Base-by-base conservation (phyloP, 2,329 filamentous ascomycete genomes). In the Neurospora sp. region DNA sequence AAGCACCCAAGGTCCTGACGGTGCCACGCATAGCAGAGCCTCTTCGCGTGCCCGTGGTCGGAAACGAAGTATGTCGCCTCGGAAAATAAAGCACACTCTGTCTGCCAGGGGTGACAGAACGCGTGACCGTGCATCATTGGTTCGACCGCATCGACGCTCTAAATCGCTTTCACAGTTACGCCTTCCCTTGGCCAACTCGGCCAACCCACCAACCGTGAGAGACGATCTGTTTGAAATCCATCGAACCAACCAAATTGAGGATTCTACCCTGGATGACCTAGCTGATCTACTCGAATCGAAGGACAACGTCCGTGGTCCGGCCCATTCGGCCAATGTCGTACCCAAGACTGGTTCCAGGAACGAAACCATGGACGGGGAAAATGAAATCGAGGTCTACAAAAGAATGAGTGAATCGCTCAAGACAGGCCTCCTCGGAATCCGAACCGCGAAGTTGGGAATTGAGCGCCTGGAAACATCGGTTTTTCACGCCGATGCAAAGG, bases 261-360 rank as follows among this genome's bases (percentile, higher is more conserved):
- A 88, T 74, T 87, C 85, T 1, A 88, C 86, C 0, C 77, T 88
- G n/a, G 86, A 88, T 66, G 85, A 88, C 71, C 79, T 88, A 38
- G 85, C 85, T 70, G 83, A 85, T 37, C 78, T 88, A 46, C 75
- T 87, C 36, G 76, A 77, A 38, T 79, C 79, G n/a, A 78, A 78
- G n/a, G 71, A 72, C 11, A 10, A 41, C 2, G 52, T 4, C 8
- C 19, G 36, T 36, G 37, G 74, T 76, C 40, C 74, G 70, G 17
- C 72, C 67, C 28, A 40, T 12, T 38, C 73, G 19, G 66, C 40
- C 28, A 41, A 66, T 12, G 17, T 68, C 6, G 74, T 76, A 57
- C 19, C 57, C 1, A 74, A 73, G 70, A 67, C 71, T 11, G 66
- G 67, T 19, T 67, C 68, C 68, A 70, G 66, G 41, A 67, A 72